Evolutionary conservation across 495 filamentous ascomycete genomes (phyloP), one percentile per base, ranked within the genome.

Genomic region (Xylaria castorea): DNA sequence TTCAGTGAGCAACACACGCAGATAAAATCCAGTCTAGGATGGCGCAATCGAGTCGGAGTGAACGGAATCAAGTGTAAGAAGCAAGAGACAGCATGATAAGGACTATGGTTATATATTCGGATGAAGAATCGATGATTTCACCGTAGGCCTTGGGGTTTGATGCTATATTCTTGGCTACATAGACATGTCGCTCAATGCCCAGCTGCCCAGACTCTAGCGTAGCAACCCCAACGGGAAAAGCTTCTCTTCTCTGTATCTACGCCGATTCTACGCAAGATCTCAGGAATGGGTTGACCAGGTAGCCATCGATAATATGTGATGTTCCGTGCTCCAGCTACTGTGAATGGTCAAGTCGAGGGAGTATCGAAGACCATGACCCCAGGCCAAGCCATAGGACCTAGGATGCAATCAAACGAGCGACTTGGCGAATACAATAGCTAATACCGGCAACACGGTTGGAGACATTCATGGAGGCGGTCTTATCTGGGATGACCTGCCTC

Each of bases 401-500:
- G n/a, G 32, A 42, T 1, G 48, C 36, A 68, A 57, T 57, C 50
- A 55, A 46, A 25, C 65, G 30, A 55, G 36, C 8, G 14, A 55
- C 65, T 68, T 68, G 48, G 65, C 34, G 40, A 46, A 42, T 66
- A 14, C 1, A 40, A 27, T 32, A 9, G n/a, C 22, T 25, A 20
- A 32, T 27, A 32, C 48, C 65, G 55, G 40, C 2, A 55, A 55
- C 48, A 42, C 36, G 34, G 65, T 55, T 68, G 65, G 65, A 53
- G 65, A 5, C 25, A 5, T 57, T 27, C 30, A 1, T 57, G 53
- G 53, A 57, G 53, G 14, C 22, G 48, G 38, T 42, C 65, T 68
- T 68, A 68, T 68, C 65, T 53, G 14, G 5, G 22, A 20, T 68
- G 65, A 68, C 65, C 65, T 68, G 46, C 65, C 65, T 53, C 48